Percentiles rank a stretch among this genome's conserved stretches.
Evolutionary conservation across 2,329 filamentous ascomycete species (phyloP).

Genomic region (Pseudogymnoascus sp.): DNA sequence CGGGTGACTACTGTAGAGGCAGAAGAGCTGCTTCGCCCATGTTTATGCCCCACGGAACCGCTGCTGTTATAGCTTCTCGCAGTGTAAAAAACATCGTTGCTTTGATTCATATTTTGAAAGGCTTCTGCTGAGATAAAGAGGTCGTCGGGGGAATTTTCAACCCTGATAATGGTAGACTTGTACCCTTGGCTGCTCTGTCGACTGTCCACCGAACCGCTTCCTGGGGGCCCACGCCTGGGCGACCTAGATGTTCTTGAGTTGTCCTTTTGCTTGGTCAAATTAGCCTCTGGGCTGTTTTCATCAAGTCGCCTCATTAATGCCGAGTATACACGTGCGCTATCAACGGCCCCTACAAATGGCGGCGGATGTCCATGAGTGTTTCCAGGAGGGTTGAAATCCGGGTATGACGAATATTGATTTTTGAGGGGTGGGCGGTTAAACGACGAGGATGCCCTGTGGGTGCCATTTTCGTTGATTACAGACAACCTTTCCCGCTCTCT

Average conservation of each 20-base stretch:
- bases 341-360: slow-evolving; percentile 31
- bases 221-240: slow-evolving; percentile 11
- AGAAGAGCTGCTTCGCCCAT: neutral
- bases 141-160: neutral
- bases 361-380: neutral
- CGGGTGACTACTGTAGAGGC: slow-evolving; percentile 5
- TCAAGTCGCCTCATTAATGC: slow-evolving; percentile 53
- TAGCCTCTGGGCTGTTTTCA: slow-evolving; percentile 31
- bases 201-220: slow-evolving; percentile 18
- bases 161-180: slow-evolving; percentile 12
- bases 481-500: slow-evolving; percentile 53
- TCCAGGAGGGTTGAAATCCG: slow-evolving; percentile 17
- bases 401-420: slow-evolving; percentile 26
- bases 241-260: slow-evolving; percentile 18
- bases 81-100: slow-evolving; percentile 5
- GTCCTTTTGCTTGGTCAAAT: slow-evolving; percentile 17
- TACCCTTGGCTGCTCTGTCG: slow-evolving; percentile 15
- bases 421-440: slow-evolving; percentile 23
- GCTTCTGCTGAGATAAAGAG: neutral
- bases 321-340: slow-evolving; percentile 55
- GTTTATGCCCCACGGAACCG: neutral
- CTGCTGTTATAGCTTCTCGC: neutral
- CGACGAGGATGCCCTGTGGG: slow-evolving; percentile 36
- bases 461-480: slow-evolving; percentile 52
- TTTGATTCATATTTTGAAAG: neutral